Conservation (phyloP, 208 protist genomes). For the Crithidia acanthocephali region DNA sequence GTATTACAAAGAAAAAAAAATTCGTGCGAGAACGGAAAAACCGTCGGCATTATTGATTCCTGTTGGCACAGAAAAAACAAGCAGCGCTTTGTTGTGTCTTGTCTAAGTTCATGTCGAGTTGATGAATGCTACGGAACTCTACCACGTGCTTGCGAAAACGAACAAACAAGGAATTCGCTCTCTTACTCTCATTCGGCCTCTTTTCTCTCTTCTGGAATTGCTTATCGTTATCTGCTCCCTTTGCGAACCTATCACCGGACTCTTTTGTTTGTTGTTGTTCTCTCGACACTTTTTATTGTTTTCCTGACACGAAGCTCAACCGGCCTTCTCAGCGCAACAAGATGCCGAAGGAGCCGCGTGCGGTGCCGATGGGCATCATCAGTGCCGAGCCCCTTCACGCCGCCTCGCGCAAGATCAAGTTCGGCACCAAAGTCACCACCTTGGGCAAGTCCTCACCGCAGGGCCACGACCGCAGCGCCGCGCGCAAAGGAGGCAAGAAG, state of each 20-base stretch:
- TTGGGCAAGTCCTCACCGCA: slow-evolving; percentile 67
- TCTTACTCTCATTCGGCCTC: neutral
- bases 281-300: too few species aligned
- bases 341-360: slow-evolving; percentile 78
- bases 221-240: neutral
- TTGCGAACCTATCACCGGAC: neutral
- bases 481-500: slow-evolving; percentile 52
- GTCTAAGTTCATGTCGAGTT: too few species aligned
- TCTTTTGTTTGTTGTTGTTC: slow-evolving; percentile 7
- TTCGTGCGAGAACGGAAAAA: too few species aligned
- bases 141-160: too few species aligned
- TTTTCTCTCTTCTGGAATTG: neutral
- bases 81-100: too few species aligned
- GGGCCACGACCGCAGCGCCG: slow-evolving; percentile 19
- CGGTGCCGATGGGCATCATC: slow-evolving; percentile 89
- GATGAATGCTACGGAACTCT: too few species aligned
- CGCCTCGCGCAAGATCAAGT: slow-evolving; percentile 70
- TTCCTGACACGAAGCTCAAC: too few species aligned
- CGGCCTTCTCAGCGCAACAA: neutral
- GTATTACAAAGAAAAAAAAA: neutral
- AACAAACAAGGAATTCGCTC: too few species aligned
- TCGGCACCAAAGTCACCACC: slow-evolving; percentile 73
- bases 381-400: slow-evolving; percentile 63
- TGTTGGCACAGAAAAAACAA: too few species aligned
- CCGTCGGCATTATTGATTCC: too few species aligned